phyloP scores from a whole-genome alignment of 2,329 filamentous ascomycete genomes.

The Xylariaceae sp. region DNA sequence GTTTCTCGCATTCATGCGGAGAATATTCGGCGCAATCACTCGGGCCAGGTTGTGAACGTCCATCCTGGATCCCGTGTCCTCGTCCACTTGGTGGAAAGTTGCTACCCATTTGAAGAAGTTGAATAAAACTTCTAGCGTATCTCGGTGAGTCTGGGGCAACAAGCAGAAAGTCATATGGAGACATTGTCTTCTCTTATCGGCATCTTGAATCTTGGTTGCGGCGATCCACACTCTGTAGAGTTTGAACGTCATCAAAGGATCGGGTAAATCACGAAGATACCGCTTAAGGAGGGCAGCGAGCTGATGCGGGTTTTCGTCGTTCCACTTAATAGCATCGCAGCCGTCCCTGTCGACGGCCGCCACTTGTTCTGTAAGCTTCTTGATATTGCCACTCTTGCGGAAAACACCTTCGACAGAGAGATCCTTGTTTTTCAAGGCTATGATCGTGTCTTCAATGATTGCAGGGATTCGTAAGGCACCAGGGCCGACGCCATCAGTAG shows the following conservation, averaged over 20 bases:
- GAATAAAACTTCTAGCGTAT: constrained; percentile 92
- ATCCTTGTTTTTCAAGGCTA: constrained; percentile 97
- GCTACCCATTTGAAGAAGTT: constrained; percentile 96
- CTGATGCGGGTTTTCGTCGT: constrained; percentile 85
- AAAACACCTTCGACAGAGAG: constrained; percentile 98
- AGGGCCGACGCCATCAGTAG: constrained; percentile 93
- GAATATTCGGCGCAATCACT: constrained; percentile 93
- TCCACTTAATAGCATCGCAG: constrained; percentile 78
- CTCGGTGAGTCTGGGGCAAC: constrained; percentile 84
- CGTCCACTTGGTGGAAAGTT: constrained; percentile 94
- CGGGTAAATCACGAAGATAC: constrained; percentile 88
- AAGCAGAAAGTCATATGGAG: constrained; percentile 89
- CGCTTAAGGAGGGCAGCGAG: constrained; percentile 91
- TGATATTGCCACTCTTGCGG: constrained; percentile 98
- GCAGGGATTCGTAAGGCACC: constrained; percentile 85
- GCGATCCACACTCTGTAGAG: constrained; percentile 86
- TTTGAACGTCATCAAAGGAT: constrained; percentile 92
- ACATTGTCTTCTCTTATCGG: constrained; percentile 75
- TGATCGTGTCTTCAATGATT: constrained; percentile 90
- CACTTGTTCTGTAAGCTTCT: constrained; percentile 79
- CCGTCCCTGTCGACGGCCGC: constrained; percentile 83
- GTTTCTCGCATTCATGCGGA: constrained; percentile 65
- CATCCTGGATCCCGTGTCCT: constrained; percentile 98
- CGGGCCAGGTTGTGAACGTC: constrained; percentile 96
- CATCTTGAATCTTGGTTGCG: constrained; percentile 80